A percentile compares a stretch with the other conserved stretches of the same genome.
phyloP scores from a whole-genome alignment of 2,329 filamentous ascomycete species.

The Botryotinia narcissicola region DNA sequence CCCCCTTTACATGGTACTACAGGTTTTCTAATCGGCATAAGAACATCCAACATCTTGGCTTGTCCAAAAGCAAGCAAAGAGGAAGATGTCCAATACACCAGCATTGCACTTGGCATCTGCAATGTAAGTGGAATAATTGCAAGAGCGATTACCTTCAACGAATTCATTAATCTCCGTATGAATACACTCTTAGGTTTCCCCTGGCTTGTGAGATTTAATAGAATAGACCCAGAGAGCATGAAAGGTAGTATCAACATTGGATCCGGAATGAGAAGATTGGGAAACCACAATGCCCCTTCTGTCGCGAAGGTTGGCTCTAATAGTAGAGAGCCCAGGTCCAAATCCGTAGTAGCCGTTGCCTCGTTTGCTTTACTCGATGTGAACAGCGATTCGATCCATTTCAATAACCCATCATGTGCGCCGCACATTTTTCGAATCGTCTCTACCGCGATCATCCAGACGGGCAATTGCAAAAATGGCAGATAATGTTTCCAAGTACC shows the following conservation, averaged over 20 bases:
- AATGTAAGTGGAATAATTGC: constrained; percentile 41
- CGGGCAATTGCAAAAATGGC: constrained; percentile 43
- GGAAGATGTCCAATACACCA: constrained; percentile 51
- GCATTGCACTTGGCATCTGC: constrained; percentile 45
- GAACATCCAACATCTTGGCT: constrained; percentile 40
- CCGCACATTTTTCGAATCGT: constrained; percentile 48
- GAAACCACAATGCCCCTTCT: constrained; percentile 62
- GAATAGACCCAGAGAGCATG: constrained; percentile 47
- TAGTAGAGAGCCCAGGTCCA: not conserved
- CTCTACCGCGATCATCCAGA: constrained; percentile 49
- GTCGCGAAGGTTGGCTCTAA: constrained; percentile 43
- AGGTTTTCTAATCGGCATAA: constrained; percentile 40
- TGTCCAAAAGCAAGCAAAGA: constrained; percentile 44
- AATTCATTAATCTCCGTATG: constrained; percentile 32
- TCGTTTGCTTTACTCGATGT: constrained; percentile 3
- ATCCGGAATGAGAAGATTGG: constrained; percentile 54
- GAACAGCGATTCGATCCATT: constrained; percentile 36
- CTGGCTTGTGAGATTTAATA: constrained; percentile 45
- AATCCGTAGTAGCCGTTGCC: not conserved
- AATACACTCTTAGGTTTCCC: constrained; percentile 24
- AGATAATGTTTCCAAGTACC: constrained; percentile 38
- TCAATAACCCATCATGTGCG: constrained; percentile 42
- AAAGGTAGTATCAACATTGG: constrained; percentile 49
- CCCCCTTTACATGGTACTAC: constrained; percentile 35
- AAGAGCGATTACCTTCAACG: constrained; percentile 42